Conservation (phyloP, 2,329 filamentous ascomycete species). For the Pestalotiopsis sp. region DNA sequence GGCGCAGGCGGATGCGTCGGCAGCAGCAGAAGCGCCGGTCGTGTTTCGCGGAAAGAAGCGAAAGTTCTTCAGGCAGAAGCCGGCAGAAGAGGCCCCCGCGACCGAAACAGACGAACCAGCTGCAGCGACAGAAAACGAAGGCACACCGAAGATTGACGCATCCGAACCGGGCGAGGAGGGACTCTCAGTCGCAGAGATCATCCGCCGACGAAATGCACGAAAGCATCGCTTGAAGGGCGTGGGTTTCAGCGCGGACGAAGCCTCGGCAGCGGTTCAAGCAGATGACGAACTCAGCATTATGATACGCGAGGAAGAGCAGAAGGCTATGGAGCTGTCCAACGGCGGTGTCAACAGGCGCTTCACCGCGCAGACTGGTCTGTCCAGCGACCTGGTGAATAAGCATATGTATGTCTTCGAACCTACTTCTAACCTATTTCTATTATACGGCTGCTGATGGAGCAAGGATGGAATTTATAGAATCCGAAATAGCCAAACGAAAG, state of each 20-base stretch:
- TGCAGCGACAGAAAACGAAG: slow-evolving; percentile 13
- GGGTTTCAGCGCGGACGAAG: slow-evolving; percentile 49
- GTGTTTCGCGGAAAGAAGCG: slow-evolving; percentile 65
- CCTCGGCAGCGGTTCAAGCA: slow-evolving; percentile 20
- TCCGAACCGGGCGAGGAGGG: slow-evolving; percentile 34
- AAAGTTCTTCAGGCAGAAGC: slow-evolving; percentile 59
- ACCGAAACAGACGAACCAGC: slow-evolving; percentile 4
- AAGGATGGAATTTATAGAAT: slow-evolving; percentile 87
- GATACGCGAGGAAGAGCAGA: slow-evolving; percentile 36
- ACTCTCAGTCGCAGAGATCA: slow-evolving; percentile 50
- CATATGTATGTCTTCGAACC: slow-evolving; percentile 70
- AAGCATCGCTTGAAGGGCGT: slow-evolving; percentile 56
- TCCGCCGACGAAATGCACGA: slow-evolving; percentile 56
- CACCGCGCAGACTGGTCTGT: slow-evolving; percentile 70
- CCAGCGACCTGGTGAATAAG: slow-evolving; percentile 67
- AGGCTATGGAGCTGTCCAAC: slow-evolving; percentile 27
- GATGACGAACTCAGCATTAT: slow-evolving; percentile 38
- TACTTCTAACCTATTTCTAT: not conserved
- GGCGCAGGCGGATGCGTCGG: not conserved
- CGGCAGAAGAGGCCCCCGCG: slow-evolving; percentile 29
- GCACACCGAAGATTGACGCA: slow-evolving; percentile 10
- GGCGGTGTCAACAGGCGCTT: slow-evolving; percentile 58
- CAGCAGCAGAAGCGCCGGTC: slow-evolving; percentile 34
- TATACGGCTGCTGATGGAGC: slow-evolving; percentile 62
- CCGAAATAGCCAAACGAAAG: slow-evolving; percentile 70